Base-by-base conservation (phyloP, 2,329 filamentous ascomycete species). In the Hypoxylon sp. region DNA sequence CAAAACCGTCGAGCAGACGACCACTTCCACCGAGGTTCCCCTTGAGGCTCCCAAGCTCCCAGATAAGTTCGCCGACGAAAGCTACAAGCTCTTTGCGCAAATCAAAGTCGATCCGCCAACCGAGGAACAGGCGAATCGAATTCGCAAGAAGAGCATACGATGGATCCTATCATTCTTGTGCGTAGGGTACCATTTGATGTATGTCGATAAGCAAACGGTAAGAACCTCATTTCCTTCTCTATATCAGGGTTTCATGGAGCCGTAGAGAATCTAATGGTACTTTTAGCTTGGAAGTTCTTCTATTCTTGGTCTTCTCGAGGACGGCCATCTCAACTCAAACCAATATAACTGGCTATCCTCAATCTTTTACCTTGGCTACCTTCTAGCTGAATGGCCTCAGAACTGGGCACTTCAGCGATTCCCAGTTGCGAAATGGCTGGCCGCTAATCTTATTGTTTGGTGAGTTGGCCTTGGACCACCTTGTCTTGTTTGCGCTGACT, bases 21-120 rank as follows among this genome's bases (percentile, higher is more conserved):
- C 48, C 1, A 46, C 51, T 19, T 51, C 51, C n/a, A 29, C 35
- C 12, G 51, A 55, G 21, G 15, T 46, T 9, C 20, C 35, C 7
- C 36, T 51, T 9, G 46, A 51, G 20, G 20, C 53, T 12, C 69
- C 60, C 7, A 73, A 69, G 42, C 59, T 75, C 1, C 64, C 70
- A 0, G 69, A 69, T 29, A 69, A 65, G 13, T 73, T 68, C 41
- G 72, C 71, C 2, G 72, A 75, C 37, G 72, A 74, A 53, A 74
- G 72, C 43, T 74, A 73, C 55, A 75, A 71, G 47, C 65, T 75
- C 5, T 73, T 74, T 32, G 69, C 66, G 2, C 67, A 70, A 27
- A 62, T 73, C 23, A 63, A 72, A 13, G 71, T 72, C 11, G 56
- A 69, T 4, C 70, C 71, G 4, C 70, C 72, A 5, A 73, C 65